Percentiles rank a stretch among this genome's conserved stretches.
Evolutionary conservation across 768 basidiomycete species (phyloP).

Genomic region (Mycena filopes): DNA sequence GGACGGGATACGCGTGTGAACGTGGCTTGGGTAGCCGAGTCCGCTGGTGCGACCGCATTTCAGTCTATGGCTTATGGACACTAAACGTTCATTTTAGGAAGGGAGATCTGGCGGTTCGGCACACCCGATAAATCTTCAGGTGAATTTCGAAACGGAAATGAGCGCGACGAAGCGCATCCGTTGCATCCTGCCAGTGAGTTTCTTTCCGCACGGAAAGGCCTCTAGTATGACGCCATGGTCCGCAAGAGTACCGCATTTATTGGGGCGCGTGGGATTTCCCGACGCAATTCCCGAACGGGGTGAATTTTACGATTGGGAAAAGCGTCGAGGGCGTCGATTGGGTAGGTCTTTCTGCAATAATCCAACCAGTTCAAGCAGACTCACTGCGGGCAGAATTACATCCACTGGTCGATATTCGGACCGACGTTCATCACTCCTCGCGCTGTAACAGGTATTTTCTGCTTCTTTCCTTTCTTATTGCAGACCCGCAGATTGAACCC

Average conservation of each 20-base stretch:
- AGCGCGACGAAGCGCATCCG: slow-evolving; percentile 35
- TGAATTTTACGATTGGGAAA: slow-evolving; percentile 42
- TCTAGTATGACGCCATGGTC: too few species aligned
- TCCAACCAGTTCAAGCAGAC: too few species aligned
- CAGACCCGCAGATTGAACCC: too few species aligned
- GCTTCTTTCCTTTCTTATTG: slow-evolving; percentile 16
- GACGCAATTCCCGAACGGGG: slow-evolving; percentile 40
- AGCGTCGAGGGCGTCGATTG: slow-evolving; percentile 37
- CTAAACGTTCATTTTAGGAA: neutral
- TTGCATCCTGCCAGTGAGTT: slow-evolving; percentile 34
- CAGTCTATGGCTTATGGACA: neutral
- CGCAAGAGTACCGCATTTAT: slow-evolving; percentile 31
- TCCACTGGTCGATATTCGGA: slow-evolving; percentile 42
- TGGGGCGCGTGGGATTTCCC: slow-evolving; percentile 46
- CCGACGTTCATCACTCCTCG: slow-evolving; percentile 37
- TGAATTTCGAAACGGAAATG: slow-evolving; percentile 38
- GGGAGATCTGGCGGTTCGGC: slow-evolving; percentile 41
- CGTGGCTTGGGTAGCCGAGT: slow-evolving; percentile 36
- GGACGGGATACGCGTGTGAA: slow-evolving; percentile 25
- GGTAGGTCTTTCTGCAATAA: too few species aligned
- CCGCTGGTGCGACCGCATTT: slow-evolving; percentile 25
- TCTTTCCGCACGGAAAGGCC: too few species aligned
- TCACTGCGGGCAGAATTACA: slow-evolving; percentile 37
- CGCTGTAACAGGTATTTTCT: slow-evolving; percentile 31
- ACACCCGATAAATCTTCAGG: slow-evolving; percentile 40